Conservation (phyloP, 345 rosid genomes). For the Populus pruinosa region DNA sequence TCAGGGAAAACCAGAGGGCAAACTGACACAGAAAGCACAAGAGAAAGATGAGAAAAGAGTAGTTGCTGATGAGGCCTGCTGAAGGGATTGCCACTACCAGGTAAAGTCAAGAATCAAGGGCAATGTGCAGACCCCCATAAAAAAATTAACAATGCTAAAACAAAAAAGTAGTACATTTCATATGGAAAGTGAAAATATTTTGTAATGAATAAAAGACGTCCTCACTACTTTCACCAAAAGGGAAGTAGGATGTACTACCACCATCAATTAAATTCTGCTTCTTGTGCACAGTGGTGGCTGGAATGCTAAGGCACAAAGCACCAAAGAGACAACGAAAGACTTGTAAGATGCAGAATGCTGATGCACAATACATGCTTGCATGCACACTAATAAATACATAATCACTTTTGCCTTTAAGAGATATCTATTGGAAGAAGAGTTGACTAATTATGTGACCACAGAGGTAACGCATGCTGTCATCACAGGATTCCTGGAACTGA, state of each 20-base stretch:
- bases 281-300: not conserved
- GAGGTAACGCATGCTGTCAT: not conserved
- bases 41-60: not conserved
- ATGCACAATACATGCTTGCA: not conserved
- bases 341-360: not conserved
- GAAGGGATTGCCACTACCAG: not conserved
- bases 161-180: not conserved
- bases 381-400: not conserved
- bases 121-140: not conserved
- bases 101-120: not conserved
- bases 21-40: conserved; percentile 43
- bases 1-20: conserved; percentile 86
- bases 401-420: not conserved
- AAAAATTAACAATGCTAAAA: not conserved
- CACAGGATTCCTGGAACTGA: not conserved
- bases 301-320: not conserved
- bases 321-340: conserved; percentile 4
- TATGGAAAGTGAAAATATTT: not conserved
- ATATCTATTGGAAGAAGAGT: not conserved
- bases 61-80: not conserved
- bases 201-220: not conserved
- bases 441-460: not conserved
- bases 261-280: not conserved
- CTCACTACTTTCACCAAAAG: not conserved
- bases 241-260: not conserved